phyloP scores from a whole-genome alignment of 345 rosid genomes.

The Corchorus capsularis region DNA sequence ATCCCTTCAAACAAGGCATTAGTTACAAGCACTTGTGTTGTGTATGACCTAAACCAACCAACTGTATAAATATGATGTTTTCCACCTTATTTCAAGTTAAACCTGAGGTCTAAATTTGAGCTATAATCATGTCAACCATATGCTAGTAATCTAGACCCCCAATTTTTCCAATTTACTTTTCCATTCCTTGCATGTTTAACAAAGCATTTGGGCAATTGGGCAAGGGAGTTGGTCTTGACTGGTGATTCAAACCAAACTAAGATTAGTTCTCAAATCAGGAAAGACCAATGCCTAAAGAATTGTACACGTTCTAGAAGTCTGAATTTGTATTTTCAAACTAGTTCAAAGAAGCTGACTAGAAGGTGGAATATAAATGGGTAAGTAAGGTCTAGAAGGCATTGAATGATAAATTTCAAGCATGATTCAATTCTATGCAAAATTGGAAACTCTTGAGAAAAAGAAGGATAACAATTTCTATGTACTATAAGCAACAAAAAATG shows the following conservation, averaged over 20 bases:
- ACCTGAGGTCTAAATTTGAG: not conserved
- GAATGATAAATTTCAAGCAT: not conserved
- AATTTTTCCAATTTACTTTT: not conserved
- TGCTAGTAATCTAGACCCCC: not conserved
- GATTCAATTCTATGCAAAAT: not conserved
- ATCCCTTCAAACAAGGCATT: not conserved
- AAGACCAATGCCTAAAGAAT: not conserved
- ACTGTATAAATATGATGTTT: not conserved
- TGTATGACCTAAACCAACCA: not conserved
- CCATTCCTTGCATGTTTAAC: not conserved
- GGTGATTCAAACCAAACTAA: not conserved
- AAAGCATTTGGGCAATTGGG: not conserved
- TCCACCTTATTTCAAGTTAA: not conserved
- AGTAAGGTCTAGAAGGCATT: not conserved
- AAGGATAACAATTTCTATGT: not conserved
- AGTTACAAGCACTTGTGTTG: not conserved
- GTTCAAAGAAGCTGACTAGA: too few relatives aligned
- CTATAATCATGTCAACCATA: not conserved
- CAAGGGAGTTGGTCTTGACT: not conserved
- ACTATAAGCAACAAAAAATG: not conserved
- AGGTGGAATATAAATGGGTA: too few relatives aligned
- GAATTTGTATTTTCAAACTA: too few relatives aligned
- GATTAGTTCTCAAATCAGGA: not conserved
- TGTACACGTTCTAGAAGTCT: too few relatives aligned
- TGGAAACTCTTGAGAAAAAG: not conserved